phyloP scores from a whole-genome alignment of 2,329 filamentous ascomycete species.

The Monosporascus sp. region DNA sequence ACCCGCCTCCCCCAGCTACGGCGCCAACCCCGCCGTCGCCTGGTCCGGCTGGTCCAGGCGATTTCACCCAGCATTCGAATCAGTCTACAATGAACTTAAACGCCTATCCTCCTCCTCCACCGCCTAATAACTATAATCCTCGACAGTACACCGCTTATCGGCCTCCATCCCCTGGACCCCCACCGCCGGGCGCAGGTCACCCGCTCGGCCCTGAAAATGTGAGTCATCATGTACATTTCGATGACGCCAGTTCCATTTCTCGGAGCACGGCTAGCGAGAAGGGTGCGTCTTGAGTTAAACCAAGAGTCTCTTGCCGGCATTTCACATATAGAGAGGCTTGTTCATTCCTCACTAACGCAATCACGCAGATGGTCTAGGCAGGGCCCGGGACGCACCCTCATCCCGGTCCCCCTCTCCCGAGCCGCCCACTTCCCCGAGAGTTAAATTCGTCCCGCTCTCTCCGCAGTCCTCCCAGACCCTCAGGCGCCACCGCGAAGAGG shows the following conservation, averaged over 20 bases:
- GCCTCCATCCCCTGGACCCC: conserved; percentile 21
- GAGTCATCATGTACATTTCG: conserved; percentile 23
- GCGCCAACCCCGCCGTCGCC: conserved; percentile 5
- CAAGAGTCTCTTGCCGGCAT: too few species aligned
- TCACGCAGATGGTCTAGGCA: background rate
- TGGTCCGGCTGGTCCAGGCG: conserved; percentile 11
- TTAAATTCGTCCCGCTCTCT: conserved; percentile 25
- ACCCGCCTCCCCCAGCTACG: background rate
- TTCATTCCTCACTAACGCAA: background rate
- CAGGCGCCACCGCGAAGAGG: conserved; percentile 16
- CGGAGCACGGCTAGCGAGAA: conserved; percentile 25
- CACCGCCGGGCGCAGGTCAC: conserved; percentile 13
- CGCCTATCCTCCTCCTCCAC: conserved; percentile 16
- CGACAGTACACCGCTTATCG: conserved; percentile 20
- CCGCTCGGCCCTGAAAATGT: conserved; percentile 28
- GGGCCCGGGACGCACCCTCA: background rate
- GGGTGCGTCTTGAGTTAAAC: conserved; percentile 24
- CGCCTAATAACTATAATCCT: conserved; percentile 18
- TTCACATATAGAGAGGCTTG: background rate
- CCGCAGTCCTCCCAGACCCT: conserved; percentile 26
- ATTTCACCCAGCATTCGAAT: conserved; percentile 25
- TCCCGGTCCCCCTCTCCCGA: conserved; percentile 1
- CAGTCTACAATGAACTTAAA: conserved; percentile 24
- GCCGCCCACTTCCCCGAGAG: conserved; percentile 12
- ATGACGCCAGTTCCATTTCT: conserved; percentile 20